Evolutionary conservation across 2,329 filamentous ascomycete species (phyloP).

Genomic region (Aquanectria penicillioides): DNA sequence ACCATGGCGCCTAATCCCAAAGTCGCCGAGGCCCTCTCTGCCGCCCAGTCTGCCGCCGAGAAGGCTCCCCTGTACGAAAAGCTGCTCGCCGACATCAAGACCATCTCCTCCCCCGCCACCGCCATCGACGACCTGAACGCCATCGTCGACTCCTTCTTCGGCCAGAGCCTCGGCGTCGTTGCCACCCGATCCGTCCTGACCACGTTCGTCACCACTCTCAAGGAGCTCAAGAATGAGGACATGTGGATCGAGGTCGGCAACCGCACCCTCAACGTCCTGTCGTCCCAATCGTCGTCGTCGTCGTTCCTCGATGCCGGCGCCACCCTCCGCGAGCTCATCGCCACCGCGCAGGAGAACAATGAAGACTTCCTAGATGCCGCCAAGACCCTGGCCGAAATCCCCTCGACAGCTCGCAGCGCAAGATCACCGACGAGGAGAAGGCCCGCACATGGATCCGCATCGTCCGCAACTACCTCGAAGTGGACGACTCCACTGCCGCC

Average conservation of each 20-base stretch:
- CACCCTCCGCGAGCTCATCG: constrained; percentile 80
- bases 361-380: constrained; percentile 86
- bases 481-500: constrained; percentile 87
- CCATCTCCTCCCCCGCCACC: constrained; percentile 51
- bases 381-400: constrained; percentile 81
- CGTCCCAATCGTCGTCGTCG: constrained; percentile 69
- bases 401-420: constrained; percentile 87
- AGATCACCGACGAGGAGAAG: constrained; percentile 83
- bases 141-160: constrained; percentile 74
- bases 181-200: constrained; percentile 76
- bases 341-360: constrained; percentile 82
- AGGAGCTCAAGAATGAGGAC: constrained; percentile 67
- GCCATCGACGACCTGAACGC: constrained; percentile 69
- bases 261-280: constrained; percentile 75
- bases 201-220: constrained; percentile 72
- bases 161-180: constrained; percentile 79
- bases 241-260: constrained; percentile 80
- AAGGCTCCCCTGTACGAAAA: constrained; percentile 58
- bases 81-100: constrained; percentile 56
- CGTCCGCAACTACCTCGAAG: constrained; percentile 92
- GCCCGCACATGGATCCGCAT: constrained; percentile 92
- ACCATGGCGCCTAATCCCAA: constrained; percentile 52
- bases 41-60: constrained; percentile 51
- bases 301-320: constrained; percentile 87
- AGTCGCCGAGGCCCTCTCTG: constrained; percentile 56